These are phyloP conservation scores for Pisolithus marmoratus DNA, from an alignment of 768 basidiomycete species.

Conservation along the genomic window DNA sequence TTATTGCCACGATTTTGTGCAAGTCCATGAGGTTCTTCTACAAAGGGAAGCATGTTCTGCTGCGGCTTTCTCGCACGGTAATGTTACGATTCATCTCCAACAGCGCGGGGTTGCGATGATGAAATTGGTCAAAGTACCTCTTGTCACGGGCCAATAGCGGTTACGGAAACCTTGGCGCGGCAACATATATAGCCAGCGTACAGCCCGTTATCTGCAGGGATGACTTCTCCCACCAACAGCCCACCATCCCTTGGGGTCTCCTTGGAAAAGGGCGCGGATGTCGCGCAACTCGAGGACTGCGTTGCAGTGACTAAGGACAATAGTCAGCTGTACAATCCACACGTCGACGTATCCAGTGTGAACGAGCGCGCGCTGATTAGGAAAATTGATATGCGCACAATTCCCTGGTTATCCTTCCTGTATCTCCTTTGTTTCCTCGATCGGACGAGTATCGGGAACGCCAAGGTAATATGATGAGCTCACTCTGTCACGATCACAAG, in stretches of 20 bases:
- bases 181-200: neutral
- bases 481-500: neutral
- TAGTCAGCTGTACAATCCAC: slow-evolving; percentile 29
- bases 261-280: slow-evolving; percentile 5
- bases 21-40: too few species aligned
- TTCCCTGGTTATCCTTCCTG: slow-evolving; percentile 69
- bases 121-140: neutral
- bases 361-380: slow-evolving; percentile 66
- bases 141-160: too few species aligned
- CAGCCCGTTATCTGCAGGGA: neutral
- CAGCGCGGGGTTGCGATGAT: too few species aligned
- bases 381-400: slow-evolving; percentile 60
- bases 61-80: too few species aligned
- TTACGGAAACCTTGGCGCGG: too few species aligned
- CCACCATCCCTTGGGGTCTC: neutral
- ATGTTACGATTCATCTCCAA: too few species aligned
- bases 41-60: too few species aligned
- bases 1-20: too few species aligned
- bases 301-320: neutral
- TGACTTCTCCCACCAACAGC: neutral
- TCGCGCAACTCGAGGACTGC: slow-evolving; percentile 3
- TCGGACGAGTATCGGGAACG: slow-evolving; percentile 49
- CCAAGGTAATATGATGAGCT: slow-evolving; percentile 10
- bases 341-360: slow-evolving; percentile 52
- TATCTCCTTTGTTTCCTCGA: slow-evolving; percentile 72